Evolutionary conservation across 768 basidiomycete genomes (phyloP).

Genomic region (Podaxis carcinomalis): DNA sequence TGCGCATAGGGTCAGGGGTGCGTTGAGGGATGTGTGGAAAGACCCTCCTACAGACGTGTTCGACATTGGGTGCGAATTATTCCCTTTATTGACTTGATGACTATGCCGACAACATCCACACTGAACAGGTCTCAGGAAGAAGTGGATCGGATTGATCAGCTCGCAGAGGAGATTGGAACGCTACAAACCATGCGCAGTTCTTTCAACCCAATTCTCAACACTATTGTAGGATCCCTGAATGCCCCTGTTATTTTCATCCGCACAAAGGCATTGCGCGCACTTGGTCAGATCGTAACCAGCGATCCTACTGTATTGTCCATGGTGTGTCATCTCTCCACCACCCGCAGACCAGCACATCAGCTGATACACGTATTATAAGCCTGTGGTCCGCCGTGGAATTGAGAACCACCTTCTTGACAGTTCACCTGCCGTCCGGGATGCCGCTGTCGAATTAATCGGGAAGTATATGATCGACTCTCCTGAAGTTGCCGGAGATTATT

Average conservation of each 20-base stretch:
- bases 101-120: not conserved
- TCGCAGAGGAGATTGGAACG: slow-evolving; percentile 73
- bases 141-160: slow-evolving; percentile 56
- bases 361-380: slow-evolving; percentile 29
- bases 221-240: slow-evolving; percentile 76
- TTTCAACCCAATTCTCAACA: slow-evolving; percentile 79
- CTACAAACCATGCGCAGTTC: slow-evolving; percentile 73
- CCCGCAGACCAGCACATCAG: not conserved
- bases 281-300: slow-evolving; percentile 85
- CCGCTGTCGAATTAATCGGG: slow-evolving; percentile 95
- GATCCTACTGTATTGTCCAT: slow-evolving; percentile 79
- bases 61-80: slow-evolving; percentile 61
- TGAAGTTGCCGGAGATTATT: slow-evolving; percentile 86
- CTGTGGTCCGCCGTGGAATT: slow-evolving; percentile 79
- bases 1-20: slow-evolving; percentile 53
- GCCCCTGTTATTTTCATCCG: slow-evolving; percentile 88
- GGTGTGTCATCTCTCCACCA: slow-evolving; percentile 37
- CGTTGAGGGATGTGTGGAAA: slow-evolving; percentile 73
- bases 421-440: slow-evolving; percentile 94
- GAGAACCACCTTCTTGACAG: slow-evolving; percentile 88
- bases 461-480: slow-evolving; percentile 92
- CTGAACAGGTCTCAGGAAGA: slow-evolving; percentile 65
- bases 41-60: slow-evolving; percentile 70
- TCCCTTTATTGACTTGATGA: not conserved
- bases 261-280: slow-evolving; percentile 87